A percentile compares a stretch with the other conserved stretches of the same genome.
phyloP scores from a whole-genome alignment of 176 grass and related monocot genomes.

The Paspalum notatum region DNA sequence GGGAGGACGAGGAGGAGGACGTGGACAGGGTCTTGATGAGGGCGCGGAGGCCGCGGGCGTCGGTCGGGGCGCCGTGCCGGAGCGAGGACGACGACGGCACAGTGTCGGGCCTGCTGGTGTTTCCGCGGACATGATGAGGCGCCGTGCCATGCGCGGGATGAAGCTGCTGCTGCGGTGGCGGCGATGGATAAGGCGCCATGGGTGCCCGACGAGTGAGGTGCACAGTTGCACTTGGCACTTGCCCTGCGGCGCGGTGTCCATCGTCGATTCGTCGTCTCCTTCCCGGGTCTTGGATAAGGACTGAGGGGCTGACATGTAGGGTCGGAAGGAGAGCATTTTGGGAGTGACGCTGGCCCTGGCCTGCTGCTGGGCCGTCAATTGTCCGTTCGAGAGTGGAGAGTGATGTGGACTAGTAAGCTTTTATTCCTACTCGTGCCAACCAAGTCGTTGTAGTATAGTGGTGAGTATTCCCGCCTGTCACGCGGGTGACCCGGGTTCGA shows the following conservation, averaged over 20 bases:
- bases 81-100: not conserved
- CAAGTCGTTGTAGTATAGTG: slow-evolving; percentile 90
- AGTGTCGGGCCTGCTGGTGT: not conserved
- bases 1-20: not conserved
- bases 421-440: not conserved
- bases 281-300: not conserved
- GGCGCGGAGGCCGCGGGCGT: not conserved
- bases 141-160: not conserved
- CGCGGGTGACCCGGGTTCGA: slow-evolving; percentile 87
- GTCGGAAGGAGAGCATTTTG: not conserved
- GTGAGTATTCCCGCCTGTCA: slow-evolving; percentile 96
- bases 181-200: slow-evolving; percentile 27
- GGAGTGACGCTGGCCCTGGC: too few species aligned
- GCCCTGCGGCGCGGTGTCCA: not conserved
- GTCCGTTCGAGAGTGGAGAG: too few species aligned
- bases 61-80: not conserved
- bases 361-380: too few species aligned
- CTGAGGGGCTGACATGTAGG: not conserved
- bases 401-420: too few species aligned
- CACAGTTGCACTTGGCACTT: too few species aligned
- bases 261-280: not conserved
- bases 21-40: not conserved
- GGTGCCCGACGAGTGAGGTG: not conserved
- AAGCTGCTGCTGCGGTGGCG: not conserved
- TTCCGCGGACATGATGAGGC: not conserved